Evolutionary conservation across 164 flowering plant genomes (phyloP), one percentile per base, ranked within the genome.

Genomic region (Santalum album): DNA sequence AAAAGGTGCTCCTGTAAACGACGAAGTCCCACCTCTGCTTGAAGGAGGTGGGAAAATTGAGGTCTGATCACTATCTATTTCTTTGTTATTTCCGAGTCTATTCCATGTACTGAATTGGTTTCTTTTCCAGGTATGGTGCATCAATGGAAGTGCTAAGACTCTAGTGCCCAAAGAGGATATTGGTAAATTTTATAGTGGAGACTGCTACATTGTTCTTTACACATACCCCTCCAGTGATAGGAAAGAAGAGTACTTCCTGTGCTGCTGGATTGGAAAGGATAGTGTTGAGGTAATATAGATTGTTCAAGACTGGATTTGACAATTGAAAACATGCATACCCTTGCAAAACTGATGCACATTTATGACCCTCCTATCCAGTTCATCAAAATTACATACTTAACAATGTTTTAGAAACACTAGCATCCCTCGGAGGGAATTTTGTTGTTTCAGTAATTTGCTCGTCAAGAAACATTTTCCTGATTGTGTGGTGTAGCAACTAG

Each of bases 181-280:
- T 57, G 99, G 99, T 43, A 90, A 86, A 79, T 94, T 94, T 67
- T 87, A 86, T 59, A 66, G 90, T 68, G 97, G 99, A 57, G 99
- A 94, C 68, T 90, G 99, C 77, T 94, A 87, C 60, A 82, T 94
- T 65, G 71, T 84, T 60, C 92, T 94, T 54, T 90, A 90, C 69
- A 81, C 99, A 36, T 90, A 90, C 64, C 97, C 90, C 59, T 72
- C 87, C 15, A 80, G 91, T 58, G 99, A 94, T 23, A 82, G 79
- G 81, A 90, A 81, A 59, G 99, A 94, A 67, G 96, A 90, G 40
- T 86, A 84, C 66, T 79, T 77, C 70, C 70, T 94, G 66, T 81
- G 85, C 71, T 86, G 73, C 66, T 94, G 99, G 99, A 66, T 87
- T 59, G 99, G 99, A 53, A 90, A 80, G 55, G 94, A 90, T 64